These are phyloP conservation scores for Penicillium verhagenii DNA, from an alignment of 495 filamentous ascomycete genomes.

Conservation along the genomic window DNA sequence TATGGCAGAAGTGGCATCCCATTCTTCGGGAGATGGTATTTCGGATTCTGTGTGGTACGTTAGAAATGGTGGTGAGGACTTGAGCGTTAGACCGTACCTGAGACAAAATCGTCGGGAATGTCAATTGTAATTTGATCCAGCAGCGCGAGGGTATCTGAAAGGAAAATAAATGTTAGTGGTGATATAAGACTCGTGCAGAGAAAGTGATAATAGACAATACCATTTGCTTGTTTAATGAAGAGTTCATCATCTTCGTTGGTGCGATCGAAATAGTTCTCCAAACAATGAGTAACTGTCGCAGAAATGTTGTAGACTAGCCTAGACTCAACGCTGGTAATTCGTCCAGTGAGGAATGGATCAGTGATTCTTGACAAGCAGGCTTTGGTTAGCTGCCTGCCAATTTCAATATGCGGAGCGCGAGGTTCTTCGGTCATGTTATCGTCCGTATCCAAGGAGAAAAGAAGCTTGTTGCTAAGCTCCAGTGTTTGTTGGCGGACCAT, in stretches of 20 bases:
- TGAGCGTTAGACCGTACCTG: conserved; percentile 34
- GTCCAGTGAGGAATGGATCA: conserved; percentile 25
- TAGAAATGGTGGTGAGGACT: conserved; percentile 21
- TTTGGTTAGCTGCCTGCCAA: background rate
- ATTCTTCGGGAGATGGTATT: conserved; percentile 42
- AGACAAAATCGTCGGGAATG: conserved; percentile 39
- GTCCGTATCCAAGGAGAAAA: conserved; percentile 28
- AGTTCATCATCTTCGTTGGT: conserved; percentile 40
- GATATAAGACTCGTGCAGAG: background rate
- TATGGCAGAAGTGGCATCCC: conserved; percentile 45
- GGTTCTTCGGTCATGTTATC: background rate
- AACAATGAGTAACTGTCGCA: conserved; percentile 41
- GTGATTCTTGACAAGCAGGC: conserved; percentile 35
- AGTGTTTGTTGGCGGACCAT: conserved; percentile 54
- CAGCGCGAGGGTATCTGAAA: conserved; percentile 27
- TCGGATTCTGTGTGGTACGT: conserved; percentile 38
- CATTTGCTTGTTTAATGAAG: conserved; percentile 31
- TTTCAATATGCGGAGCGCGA: background rate
- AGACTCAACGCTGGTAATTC: conserved; percentile 31
- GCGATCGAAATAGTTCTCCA: conserved; percentile 39
- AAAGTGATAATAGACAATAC: conserved; percentile 25
- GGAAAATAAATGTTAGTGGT: background rate
- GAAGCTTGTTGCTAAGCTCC: conserved; percentile 55
- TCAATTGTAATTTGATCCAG: conserved; percentile 39
- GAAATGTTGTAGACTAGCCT: conserved; percentile 39